Conservation (phyloP, 2,329 filamentous ascomycete genomes). For the Leptographium radiaticola region DNA sequence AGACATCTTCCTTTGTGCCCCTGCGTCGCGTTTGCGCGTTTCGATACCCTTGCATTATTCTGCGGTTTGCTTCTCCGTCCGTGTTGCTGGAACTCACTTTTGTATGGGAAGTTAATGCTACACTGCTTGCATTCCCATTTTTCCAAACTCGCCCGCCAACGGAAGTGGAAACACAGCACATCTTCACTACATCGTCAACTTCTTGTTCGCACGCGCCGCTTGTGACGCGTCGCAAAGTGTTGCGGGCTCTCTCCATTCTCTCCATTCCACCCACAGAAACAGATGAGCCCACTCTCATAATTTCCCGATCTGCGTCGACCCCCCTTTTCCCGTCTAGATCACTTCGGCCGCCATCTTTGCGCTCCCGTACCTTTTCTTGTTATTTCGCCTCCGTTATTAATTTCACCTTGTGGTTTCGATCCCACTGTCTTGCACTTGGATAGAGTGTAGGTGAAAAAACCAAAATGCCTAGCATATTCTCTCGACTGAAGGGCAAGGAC, state of each 20-base stretch:
- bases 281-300: not conserved
- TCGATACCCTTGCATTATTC: not conserved
- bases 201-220: not conserved
- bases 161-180: too few species aligned
- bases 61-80: not conserved
- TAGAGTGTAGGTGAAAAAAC: not conserved
- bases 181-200: too few species aligned
- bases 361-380: not conserved
- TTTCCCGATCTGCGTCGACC: not conserved
- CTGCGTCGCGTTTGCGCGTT: not conserved
- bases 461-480: conserved; percentile 44
- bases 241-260: not conserved
- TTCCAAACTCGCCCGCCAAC: too few species aligned
- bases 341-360: not conserved
- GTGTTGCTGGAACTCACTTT: not conserved
- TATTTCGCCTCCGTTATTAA: not conserved
- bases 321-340: not conserved
- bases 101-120: not conserved
- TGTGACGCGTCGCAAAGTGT: not conserved
- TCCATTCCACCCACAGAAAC: not conserved
- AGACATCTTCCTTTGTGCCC: not conserved
- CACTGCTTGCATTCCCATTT: not conserved
- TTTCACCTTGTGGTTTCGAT: not conserved
- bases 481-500: conserved; percentile 65
- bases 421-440: not conserved